These are phyloP conservation scores for Coriaria nepalensis DNA, from an alignment of 306 rosid species.

Conservation along the genomic window DNA sequence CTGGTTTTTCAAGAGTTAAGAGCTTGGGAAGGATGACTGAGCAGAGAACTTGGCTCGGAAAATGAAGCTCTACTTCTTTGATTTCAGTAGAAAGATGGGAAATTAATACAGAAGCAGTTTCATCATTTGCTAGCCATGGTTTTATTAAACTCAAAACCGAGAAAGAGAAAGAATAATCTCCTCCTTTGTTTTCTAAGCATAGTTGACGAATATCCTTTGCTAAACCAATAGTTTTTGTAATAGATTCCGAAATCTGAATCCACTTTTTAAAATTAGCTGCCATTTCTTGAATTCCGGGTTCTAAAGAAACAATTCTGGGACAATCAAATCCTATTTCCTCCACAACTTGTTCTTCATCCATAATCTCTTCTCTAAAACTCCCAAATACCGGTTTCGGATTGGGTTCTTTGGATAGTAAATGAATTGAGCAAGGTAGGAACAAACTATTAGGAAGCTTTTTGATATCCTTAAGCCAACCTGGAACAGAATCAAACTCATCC, in stretches of 20 bases:
- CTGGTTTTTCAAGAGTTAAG: slow-evolving; percentile 20
- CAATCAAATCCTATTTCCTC: slow-evolving; percentile 17
- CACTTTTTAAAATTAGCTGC: slow-evolving; percentile 14
- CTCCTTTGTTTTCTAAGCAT: slow-evolving; percentile 9
- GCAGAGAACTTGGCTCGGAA: slow-evolving; percentile 31
- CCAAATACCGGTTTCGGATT: slow-evolving; percentile 1
- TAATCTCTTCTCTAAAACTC: slow-evolving; percentile 5
- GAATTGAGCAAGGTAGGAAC: slow-evolving; percentile 24
- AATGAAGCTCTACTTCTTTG: slow-evolving; percentile 14
- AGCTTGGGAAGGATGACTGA: slow-evolving; percentile 27
- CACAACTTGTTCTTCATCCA: slow-evolving; percentile 7
- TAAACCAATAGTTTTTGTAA: slow-evolving; percentile 10
- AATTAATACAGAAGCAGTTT: slow-evolving; percentile 23
- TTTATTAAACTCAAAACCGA: slow-evolving; percentile 14
- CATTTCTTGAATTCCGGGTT: slow-evolving; percentile 16
- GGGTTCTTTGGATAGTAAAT: slow-evolving; percentile 15
- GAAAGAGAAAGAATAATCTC: slow-evolving; percentile 11
- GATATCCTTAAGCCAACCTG: slow-evolving; percentile 17
- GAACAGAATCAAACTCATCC: slow-evolving; percentile 27
- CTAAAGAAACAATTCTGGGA: slow-evolving; percentile 10
- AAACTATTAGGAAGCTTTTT: slow-evolving; percentile 3
- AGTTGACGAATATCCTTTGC: slow-evolving; percentile 23
- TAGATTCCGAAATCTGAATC: slow-evolving; percentile 16
- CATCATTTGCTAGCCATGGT: slow-evolving; percentile 31
- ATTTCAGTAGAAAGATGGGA: slow-evolving; percentile 15